Evolutionary conservation across 2,329 filamentous ascomycete species (phyloP), one percentile per base, ranked within the genome.

Genomic region (Cryphonectria parasitica): DNA sequence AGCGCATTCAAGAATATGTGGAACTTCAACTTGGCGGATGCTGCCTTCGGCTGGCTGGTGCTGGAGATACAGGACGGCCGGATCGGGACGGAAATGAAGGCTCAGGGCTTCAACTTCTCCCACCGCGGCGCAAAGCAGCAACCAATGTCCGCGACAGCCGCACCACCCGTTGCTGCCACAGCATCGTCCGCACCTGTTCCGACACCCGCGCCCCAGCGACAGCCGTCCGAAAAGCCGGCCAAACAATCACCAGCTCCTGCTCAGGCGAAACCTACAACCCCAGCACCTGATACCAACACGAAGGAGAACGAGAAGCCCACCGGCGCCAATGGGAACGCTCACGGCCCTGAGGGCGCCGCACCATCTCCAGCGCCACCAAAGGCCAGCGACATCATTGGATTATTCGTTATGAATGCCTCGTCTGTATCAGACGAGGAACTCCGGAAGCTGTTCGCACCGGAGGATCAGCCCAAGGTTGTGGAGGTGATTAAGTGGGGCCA

Each of bases 1-100:
- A 98, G 95, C 77, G 96, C 96, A 1, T 99, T 99, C 88, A 99
- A 99, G 86, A 99, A 99, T 80, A 98, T 98, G 96, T 99, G 96
- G 96, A 99, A 99, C 82, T 99, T 99, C 84, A 98, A 98, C 81
- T 83, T 99, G 75, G 96, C 96, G 41, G 96, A 99, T 84, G 96
- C 96, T 69, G 95, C 96, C 28, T 99, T 98, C 80, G 96, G 96
- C 72, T 99, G 94, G 86, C 86, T 99, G 66, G 94, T 98, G 22
- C 83, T 99, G 70, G 96, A 99, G 80, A 91, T 99, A 72, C 96
- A 99, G 79, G 93, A 94, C 78, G 96, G 96, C 66, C 91, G 96
- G 60, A 98, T 99, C 76, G 96, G 95, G 63, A 99, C 96, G 0
- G 96, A 99, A 83, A 99, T 99, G 96, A 91, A 94, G 74, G 96